These are phyloP conservation scores for Aurinia saxatilis DNA, from an alignment of 345 rosid species.

Conservation along the genomic window DNA sequence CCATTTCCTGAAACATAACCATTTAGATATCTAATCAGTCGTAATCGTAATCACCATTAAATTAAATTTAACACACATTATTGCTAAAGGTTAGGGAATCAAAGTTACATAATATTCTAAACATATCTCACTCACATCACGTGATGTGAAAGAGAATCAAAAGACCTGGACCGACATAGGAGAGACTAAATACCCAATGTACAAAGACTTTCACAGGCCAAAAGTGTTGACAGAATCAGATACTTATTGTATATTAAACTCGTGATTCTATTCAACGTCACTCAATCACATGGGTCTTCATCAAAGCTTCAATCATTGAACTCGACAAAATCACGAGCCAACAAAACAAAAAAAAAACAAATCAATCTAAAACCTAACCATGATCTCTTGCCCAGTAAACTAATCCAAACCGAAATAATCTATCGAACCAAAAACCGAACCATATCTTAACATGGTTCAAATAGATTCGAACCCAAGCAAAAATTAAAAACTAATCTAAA, in stretches of 20 bases:
- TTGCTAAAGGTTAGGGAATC: too few species aligned
- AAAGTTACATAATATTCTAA: not conserved
- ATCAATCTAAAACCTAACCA: not conserved
- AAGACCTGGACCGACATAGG: conserved; percentile 18
- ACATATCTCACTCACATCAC: not conserved
- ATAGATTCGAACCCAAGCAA: too few species aligned
- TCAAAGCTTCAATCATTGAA: conserved; percentile 11
- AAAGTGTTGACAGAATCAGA: conserved; percentile 22
- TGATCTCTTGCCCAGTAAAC: too few species aligned
- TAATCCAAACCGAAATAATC: too few species aligned
- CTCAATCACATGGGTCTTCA: conserved; percentile 15
- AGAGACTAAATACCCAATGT: conserved; percentile 17
- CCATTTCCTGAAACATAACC: conserved; percentile 57
- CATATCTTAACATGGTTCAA: too few species aligned
- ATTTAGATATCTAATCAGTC: too few species aligned
- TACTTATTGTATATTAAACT: conserved; percentile 14
- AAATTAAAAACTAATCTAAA: too few species aligned
- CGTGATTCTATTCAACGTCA: conserved; percentile 8
- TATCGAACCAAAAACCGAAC: too few species aligned
- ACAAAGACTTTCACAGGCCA: conserved; percentile 15
- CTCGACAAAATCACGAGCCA: conserved; percentile 1
- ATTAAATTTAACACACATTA: not conserved
- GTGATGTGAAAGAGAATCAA: conserved; percentile 17
- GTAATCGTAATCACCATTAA: too few species aligned
- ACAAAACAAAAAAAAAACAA: not conserved